phyloP scores from a whole-genome alignment of 2,329 filamentous ascomycete species.

The Dothiorella sarmentorum region DNA sequence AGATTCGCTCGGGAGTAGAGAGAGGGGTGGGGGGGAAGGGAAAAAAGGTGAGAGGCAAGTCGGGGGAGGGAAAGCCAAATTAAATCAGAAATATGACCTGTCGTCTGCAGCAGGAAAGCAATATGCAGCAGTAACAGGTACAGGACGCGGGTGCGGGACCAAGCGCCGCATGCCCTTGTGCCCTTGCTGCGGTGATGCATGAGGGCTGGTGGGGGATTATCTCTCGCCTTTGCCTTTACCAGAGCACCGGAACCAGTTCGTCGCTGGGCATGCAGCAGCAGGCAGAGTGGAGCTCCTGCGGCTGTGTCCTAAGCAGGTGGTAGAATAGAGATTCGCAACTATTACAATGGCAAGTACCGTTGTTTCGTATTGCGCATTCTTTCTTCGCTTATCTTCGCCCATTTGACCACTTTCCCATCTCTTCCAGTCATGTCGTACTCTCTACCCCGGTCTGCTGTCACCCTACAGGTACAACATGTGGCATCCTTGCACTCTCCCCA shows the following conservation, averaged over 20 bases:
- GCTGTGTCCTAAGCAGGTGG: conserved; percentile 3
- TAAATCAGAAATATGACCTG: conserved; percentile 13
- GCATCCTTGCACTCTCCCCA: too few species aligned
- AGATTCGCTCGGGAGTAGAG: not conserved
- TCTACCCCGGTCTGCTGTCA: not conserved
- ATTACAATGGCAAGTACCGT: too few species aligned
- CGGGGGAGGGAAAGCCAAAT: too few species aligned
- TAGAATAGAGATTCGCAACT: too few species aligned
- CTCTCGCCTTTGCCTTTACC: not conserved
- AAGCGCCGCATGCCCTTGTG: conserved; percentile 3
- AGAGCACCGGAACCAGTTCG: not conserved
- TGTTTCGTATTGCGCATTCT: not conserved
- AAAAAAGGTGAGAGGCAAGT: too few species aligned
- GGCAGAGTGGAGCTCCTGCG: not conserved
- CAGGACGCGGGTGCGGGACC: conserved; percentile 1
- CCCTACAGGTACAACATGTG: not conserved
- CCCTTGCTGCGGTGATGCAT: not conserved
- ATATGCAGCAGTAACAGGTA: not conserved
- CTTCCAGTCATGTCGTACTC: not conserved
- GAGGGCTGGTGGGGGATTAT: not conserved
- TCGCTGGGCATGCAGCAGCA: not conserved
- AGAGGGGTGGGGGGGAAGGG: not conserved
- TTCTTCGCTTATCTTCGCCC: conserved; percentile 11
- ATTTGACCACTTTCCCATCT: not conserved
- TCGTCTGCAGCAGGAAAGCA: conserved; percentile 10